Evolutionary conservation across 1,284 basidiomycete species (phyloP), one percentile per base, ranked within the genome.

Genomic region (Limonomyces culmigenus): DNA sequence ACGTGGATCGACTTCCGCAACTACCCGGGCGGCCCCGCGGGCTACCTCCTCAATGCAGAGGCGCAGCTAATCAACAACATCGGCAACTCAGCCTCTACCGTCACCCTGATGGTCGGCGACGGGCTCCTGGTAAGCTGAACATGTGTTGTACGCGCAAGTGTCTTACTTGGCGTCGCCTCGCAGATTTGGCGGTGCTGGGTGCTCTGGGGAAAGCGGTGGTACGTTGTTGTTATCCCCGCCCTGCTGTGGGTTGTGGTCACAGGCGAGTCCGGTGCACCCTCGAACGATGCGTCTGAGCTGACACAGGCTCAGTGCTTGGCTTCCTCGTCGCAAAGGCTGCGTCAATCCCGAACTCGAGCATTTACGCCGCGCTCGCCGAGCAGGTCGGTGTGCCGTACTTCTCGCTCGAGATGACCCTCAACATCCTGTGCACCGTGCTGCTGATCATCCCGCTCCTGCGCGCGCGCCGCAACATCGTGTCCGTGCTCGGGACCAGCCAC

Each of bases 181-280:
- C 37, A 54, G 52, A 35, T 54, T 3, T 53, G 53, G 30, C 46
- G 52, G 1, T 49, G 48, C 35, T 52, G 47, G 31, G 46, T 54
- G 16, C 48, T 54, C 13, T 54, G 50, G 48, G 42, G 46, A 16
- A 42, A 42, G 2, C 40, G 41, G 2, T 41, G 38, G 36, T 39
- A 34, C 31, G 37, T 51, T 3, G 33, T 52, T 2, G 32, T 39
- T 1, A 35, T 52, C 29, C 52, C 52, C 1, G 19, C 41, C 11
- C 23, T 53, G 3, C 31, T 54, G 4, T 54, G 46, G 38, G 34
- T 53, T 3, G 47, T 43, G 4, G 45, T 47, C 8, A 42, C 49
- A 33, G 46, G 52, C 53, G 39, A 8, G 50, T 41, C 1, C 13
- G 19, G 4, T 16, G 19, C 5, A 11, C 23, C 13, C n/a, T 12